phyloP scores from a whole-genome alignment of 768 basidiomycete species.

The Lactarius trivialis region DNA sequence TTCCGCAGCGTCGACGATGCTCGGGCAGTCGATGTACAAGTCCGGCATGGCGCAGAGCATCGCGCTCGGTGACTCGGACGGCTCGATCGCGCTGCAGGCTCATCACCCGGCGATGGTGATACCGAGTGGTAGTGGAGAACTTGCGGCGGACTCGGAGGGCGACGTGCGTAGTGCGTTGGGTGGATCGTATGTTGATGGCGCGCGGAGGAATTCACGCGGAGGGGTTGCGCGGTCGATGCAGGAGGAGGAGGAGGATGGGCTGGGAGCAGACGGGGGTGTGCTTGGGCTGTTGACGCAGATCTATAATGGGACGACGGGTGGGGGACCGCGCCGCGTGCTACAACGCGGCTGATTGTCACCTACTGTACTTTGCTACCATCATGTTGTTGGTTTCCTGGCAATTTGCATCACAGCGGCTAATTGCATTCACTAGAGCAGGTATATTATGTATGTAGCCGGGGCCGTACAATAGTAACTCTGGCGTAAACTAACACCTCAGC shows the following conservation, averaged over 20 bases:
- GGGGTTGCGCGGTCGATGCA: slow-evolving; percentile 24
- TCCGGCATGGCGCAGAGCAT: slow-evolving; percentile 60
- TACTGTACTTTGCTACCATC: too few species aligned
- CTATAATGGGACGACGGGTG: slow-evolving; percentile 48
- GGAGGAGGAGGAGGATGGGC: slow-evolving; percentile 44
- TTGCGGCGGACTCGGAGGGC: slow-evolving; percentile 38
- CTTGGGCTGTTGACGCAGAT: slow-evolving; percentile 83
- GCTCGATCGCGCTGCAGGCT: slow-evolving; percentile 35
- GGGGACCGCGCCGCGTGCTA: slow-evolving; percentile 13
- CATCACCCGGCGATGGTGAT: background rate
- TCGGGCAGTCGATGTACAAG: slow-evolving; percentile 33
- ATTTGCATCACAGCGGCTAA: too few species aligned
- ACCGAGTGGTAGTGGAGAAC: slow-evolving; percentile 20
- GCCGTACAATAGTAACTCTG: background rate
- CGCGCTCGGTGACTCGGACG: slow-evolving; percentile 70
- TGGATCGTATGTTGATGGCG: slow-evolving; percentile 72
- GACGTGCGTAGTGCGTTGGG: slow-evolving; percentile 58
- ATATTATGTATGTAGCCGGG: background rate
- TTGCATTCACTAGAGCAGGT: background rate
- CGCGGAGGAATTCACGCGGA: slow-evolving; percentile 34
- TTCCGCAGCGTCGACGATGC: slow-evolving; percentile 36
- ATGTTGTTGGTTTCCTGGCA: too few species aligned
- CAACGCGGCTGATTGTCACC: background rate
- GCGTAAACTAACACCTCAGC: background rate
- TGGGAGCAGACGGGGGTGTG: slow-evolving; percentile 73